Base-by-base conservation (phyloP, 2,329 filamentous ascomycete genomes). In the Calonectria montana region DNA sequence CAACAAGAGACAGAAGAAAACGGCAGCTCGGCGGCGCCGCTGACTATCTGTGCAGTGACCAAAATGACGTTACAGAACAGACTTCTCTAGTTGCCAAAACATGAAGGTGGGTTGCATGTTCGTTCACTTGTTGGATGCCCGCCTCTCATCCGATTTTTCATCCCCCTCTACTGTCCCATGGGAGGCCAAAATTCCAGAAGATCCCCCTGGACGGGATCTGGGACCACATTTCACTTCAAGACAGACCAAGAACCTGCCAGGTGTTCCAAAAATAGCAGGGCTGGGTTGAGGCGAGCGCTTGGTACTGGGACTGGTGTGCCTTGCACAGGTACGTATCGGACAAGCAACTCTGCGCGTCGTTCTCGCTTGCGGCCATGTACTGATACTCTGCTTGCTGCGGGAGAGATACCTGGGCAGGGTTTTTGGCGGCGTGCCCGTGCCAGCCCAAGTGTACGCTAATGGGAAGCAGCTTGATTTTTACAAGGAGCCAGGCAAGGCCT, bases 191-290 rank as follows among this genome's bases (percentile, higher is more conserved):
- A 66, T 70, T 75, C 63, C 50, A 67, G 47, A 72, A 74, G 29
- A 37, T 47, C 64, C 74, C 68, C 70, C 67, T 75, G 67, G 64
- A 41, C 45, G 53, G 65, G 37, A 67, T 72, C 71, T 59, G 75
- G 65, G 66, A 63, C 70, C 72, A 67, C 71, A 65, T 74, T 50
- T 66, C 69, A 71, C 61, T 72, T 76, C 77, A 72, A 78, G 78
- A 78, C 76, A 67, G 27, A 69, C 41, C 65, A 69, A 66, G 64
- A 76, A 71, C 75, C 74, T 77, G 72, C 72, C 72, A 71, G 35
- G 37, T 4, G n/a, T 73, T 74, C 77, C 69, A 79, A 78, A 78
- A 78, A 78, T 78, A 78, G 73, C 70, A 70, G 77, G 72, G 77
- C 76, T 78, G 73, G 70, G 74, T 76, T 69, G 63, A 75, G 67